Conservation (phyloP, 768 basidiomycete genomes). For the Collybia sp. region DNA sequence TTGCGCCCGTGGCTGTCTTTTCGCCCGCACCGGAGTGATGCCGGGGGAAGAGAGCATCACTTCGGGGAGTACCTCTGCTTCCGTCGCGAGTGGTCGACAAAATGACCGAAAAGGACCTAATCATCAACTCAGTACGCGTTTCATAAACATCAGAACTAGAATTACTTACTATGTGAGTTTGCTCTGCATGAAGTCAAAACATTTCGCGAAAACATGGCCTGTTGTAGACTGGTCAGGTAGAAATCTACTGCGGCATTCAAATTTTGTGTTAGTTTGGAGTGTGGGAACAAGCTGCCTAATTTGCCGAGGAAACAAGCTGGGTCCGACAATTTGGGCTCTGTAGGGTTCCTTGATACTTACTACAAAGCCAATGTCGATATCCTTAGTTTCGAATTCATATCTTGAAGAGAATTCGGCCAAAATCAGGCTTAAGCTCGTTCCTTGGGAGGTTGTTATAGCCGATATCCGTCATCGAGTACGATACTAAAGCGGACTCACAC, state of each 20-base stretch:
- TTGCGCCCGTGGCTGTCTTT: constrained; percentile 14
- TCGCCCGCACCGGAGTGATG: constrained; percentile 11
- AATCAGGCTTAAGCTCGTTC: constrained; percentile 86
- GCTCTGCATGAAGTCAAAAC: constrained; percentile 24
- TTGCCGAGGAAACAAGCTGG: neutral
- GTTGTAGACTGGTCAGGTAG: neutral
- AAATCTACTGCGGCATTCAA: too few species aligned
- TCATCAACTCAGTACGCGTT: constrained; percentile 1
- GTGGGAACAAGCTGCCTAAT: neutral
- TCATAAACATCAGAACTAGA: neutral
- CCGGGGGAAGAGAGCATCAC: constrained; percentile 10
- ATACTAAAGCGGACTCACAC: constrained; percentile 3
- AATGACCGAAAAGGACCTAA: constrained; percentile 10
- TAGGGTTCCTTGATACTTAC: too few species aligned
- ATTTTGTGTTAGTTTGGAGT: neutral
- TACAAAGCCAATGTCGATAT: constrained; percentile 53
- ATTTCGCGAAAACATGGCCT: constrained; percentile 28
- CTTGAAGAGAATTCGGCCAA: constrained; percentile 86
- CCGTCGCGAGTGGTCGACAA: constrained; percentile 40
- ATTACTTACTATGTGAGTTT: constrained; percentile 19
- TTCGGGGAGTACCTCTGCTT: constrained; percentile 33
- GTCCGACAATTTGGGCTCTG: neutral
- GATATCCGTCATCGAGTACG: too few species aligned
- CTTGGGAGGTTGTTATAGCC: constrained; percentile 78
- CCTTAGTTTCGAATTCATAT: constrained; percentile 75